Evolutionary conservation across 2,329 filamentous ascomycete species (phyloP), one percentile per base, ranked within the genome.

Genomic region (Pseudodiploospora longispora): DNA sequence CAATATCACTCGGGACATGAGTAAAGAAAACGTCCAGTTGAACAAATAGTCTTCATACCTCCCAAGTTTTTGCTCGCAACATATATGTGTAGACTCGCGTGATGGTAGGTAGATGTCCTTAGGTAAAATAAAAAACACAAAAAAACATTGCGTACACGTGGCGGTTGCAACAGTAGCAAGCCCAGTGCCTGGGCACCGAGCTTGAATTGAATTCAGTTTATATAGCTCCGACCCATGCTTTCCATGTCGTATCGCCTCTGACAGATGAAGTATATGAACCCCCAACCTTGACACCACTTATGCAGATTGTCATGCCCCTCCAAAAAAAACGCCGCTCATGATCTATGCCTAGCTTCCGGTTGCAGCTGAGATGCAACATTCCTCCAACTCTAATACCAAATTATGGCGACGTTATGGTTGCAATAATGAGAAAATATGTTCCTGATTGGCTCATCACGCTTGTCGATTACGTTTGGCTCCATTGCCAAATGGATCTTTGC

Each of bases 401-500:
- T 39, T 40, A 43, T 29, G 41, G 42, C 31, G 10, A 19, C 36
- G 38, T 32, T 33, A 41, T 40, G 37, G 32, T 34, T 37, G 41
- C 37, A 41, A 41, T 39, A 39, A 36, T 30, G 27, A 41, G 35
- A 42, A 31, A 32, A 29, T 10, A 27, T 35, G 7, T 12, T 32
- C 44, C n/a, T 33, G 10, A 33, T 10, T 30, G 30, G 12, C 10
- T 19, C 28, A 35, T 62, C 53, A 67, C 45, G 60, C 50, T 50
- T 79, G 75, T 41, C 76, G 67, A 42, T 64, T 69, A 46, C 76
- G 65, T 59, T 80, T 80, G 36, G 66, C 63, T 32, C 63, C 62
- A 30, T 64, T 66, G 10, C 71, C 69, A 50, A 75, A 74, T 31
- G 70, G 60, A 48, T 87, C 83, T 57, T 83, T 83, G 36, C 76